These are phyloP conservation scores for Candolleomyces aberdarensis DNA, from an alignment of 768 basidiomycete species.

Conservation along the genomic window DNA sequence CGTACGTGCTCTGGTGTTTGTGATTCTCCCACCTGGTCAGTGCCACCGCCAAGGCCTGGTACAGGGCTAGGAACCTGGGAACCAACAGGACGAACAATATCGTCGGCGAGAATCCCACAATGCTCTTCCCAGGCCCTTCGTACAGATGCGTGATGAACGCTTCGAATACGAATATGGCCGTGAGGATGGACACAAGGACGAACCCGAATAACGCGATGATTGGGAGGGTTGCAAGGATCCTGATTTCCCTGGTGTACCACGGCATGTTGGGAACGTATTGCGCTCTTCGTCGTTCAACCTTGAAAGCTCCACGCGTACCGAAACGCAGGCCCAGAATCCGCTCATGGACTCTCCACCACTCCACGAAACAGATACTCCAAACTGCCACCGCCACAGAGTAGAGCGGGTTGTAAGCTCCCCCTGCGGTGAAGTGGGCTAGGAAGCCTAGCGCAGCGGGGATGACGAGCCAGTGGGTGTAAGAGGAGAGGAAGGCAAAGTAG, in stretches of 20 bases:
- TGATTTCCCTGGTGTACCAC: conserved; percentile 75
- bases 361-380: conserved; percentile 86
- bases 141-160: conserved; percentile 90
- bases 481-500: conserved; percentile 86
- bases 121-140: conserved; percentile 77
- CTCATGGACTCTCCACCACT: conserved; percentile 90
- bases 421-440: conserved; percentile 64
- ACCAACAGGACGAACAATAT: conserved; percentile 78
- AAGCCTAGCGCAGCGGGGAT: conserved; percentile 74
- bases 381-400: conserved; percentile 77
- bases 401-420: conserved; percentile 62
- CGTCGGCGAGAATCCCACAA: conserved; percentile 83
- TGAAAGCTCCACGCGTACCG: conserved; percentile 74
- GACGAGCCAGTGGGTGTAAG: conserved; percentile 77
- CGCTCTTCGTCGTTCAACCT: conserved; percentile 69
- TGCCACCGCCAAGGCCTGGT: conserved; percentile 61
- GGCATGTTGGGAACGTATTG: conserved; percentile 51
- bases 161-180: conserved; percentile 82
- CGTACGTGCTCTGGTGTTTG: conserved; percentile 70
- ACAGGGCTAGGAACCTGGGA: conserved; percentile 73
- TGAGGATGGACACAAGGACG: conserved; percentile 66
- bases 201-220: conserved; percentile 72
- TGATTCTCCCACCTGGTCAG: conserved; percentile 94
- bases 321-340: conserved; percentile 79
- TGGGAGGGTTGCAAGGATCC: conserved; percentile 67